Conservation (phyloP, 768 basidiomycete genomes). For the Holtermannia corniformis region DNA sequence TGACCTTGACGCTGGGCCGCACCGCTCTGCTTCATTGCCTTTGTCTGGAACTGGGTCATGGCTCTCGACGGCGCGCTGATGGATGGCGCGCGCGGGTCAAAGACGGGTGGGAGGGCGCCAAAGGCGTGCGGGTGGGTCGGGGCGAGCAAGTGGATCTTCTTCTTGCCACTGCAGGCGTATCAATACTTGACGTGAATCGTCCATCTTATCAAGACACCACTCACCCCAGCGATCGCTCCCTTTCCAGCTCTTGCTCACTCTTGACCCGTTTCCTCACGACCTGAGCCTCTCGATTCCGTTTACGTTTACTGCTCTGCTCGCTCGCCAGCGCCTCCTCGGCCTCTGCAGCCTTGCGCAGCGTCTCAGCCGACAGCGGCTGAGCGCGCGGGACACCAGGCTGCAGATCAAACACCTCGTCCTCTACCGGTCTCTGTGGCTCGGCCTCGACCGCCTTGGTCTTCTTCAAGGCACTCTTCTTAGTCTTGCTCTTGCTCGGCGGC, state of each 20-base stretch:
- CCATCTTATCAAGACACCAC: not conserved
- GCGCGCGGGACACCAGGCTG: conserved; percentile 3
- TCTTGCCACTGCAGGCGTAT: too few relatives aligned
- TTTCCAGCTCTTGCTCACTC: not conserved
- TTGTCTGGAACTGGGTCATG: not conserved
- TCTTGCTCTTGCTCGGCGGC: not conserved
- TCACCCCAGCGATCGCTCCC: not conserved
- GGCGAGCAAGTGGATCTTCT: not conserved
- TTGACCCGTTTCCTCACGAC: not conserved
- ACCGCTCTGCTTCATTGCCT: not conserved
- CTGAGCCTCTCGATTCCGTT: not conserved
- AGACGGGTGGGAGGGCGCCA: not conserved
- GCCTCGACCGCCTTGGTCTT: not conserved
- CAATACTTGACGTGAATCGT: too few relatives aligned
- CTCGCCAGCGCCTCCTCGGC: not conserved
- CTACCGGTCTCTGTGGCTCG: conserved; percentile 4
- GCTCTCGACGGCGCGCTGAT: not conserved
- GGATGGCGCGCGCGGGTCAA: not conserved
- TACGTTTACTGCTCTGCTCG: not conserved
- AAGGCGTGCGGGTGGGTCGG: not conserved
- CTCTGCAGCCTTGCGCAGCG: conserved; percentile 11
- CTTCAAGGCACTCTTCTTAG: not conserved
- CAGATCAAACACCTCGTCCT: conserved; percentile 6
- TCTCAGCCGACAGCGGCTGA: conserved; percentile 1
- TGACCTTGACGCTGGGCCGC: not conserved